These are phyloP conservation scores for Gymnopus androsaceus DNA, from an alignment of 1,284 basidiomycete genomes.

Conservation along the genomic window DNA sequence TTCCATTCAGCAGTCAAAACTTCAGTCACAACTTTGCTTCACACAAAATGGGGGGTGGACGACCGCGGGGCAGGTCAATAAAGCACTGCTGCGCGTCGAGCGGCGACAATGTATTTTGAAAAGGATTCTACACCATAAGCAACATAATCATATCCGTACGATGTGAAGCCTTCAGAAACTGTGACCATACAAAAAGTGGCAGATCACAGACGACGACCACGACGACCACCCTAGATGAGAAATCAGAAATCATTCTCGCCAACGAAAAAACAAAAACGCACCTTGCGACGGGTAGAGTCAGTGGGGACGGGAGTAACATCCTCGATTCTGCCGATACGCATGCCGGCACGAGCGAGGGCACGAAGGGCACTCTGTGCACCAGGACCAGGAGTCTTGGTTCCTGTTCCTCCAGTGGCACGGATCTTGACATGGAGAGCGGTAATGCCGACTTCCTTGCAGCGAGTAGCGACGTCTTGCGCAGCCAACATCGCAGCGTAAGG, in stretches of 20 bases:
- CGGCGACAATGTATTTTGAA: constrained; percentile 57
- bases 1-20: too few species aligned
- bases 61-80: constrained; percentile 73
- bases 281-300: constrained; percentile 96
- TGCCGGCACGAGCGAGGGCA: constrained; percentile 97
- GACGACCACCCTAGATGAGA: constrained; percentile 88
- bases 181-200: neutral
- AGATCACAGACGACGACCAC: constrained; percentile 93
- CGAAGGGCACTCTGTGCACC: constrained; percentile 98
- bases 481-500: constrained; percentile 99
- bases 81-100: constrained; percentile 75
- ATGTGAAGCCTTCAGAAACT: too few species aligned
- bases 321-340: constrained; percentile 98
- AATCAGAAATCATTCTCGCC: constrained; percentile 14
- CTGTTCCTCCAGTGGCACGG: constrained; percentile 97
- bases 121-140: neutral
- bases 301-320: constrained; percentile 97
- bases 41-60: constrained; percentile 39
- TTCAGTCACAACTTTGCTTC: too few species aligned
- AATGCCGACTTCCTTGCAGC: constrained; percentile 99
- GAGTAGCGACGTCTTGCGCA: constrained; percentile 93
- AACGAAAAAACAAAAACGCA: constrained; percentile 33
- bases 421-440: constrained; percentile 98
- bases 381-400: constrained; percentile 98
- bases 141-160: too few species aligned